Conservation (phyloP, 1,284 basidiomycete genomes). For the Tilletia setariae region DNA sequence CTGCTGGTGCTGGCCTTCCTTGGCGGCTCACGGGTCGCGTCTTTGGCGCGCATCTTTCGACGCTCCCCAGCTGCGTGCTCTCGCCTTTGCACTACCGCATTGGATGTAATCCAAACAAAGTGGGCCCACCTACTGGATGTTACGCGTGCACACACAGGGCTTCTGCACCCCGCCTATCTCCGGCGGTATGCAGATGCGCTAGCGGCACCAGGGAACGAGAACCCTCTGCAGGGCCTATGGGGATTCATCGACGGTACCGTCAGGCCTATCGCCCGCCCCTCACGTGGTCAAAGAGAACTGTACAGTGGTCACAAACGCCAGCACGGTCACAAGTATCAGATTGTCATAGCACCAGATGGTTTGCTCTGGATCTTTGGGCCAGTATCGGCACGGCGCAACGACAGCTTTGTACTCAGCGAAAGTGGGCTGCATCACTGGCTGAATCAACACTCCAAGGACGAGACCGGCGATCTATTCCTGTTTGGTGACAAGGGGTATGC, state of each 20-base stretch:
- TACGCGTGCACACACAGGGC: not conserved
- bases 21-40: not conserved
- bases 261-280: not conserved
- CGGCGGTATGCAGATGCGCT: not conserved
- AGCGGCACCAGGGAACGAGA: not conserved
- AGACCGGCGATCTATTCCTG: not conserved
- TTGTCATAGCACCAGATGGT: not conserved
- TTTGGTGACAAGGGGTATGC: not conserved
- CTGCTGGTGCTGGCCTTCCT: not conserved
- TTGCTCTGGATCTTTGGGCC: not conserved
- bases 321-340: not conserved
- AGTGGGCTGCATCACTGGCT: not conserved
- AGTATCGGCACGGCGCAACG: not conserved
- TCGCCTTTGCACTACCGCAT: not conserved
- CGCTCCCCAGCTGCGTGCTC: not conserved
- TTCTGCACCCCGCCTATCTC: not conserved
- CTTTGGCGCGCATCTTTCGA: not conserved
- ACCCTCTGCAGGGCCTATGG: not conserved
- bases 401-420: not conserved
- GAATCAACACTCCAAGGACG: not conserved
- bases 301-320: not conserved
- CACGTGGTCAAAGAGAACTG: not conserved
- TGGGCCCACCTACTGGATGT: not conserved
- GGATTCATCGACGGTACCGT: not conserved
- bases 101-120: not conserved